Evolutionary conservation across 73 alveolate genomes (phyloP).

Genomic region (Paramecium sexaurelia): DNA sequence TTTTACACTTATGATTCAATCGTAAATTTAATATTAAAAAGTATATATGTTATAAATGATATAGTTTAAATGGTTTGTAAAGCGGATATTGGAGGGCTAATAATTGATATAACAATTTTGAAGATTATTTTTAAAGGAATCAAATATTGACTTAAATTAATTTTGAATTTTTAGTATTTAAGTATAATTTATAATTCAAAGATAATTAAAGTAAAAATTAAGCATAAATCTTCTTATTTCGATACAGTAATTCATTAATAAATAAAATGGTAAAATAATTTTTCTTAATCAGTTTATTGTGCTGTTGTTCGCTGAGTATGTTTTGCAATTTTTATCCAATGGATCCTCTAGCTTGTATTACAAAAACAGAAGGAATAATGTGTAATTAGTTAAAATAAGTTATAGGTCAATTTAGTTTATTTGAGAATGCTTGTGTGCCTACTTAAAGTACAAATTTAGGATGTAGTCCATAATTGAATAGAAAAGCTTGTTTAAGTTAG

Average conservation of each 20-base stretch:
- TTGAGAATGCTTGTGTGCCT: constrained; percentile 38
- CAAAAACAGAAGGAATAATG: constrained; percentile 34
- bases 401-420: not conserved
- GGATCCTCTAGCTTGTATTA: constrained; percentile 28
- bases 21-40: not conserved
- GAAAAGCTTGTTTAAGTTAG: not conserved
- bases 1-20: no score
- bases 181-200: not conserved
- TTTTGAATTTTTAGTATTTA: not conserved
- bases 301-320: not conserved
- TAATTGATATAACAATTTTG: constrained; percentile 62
- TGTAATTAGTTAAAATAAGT: not conserved
- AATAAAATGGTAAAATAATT: not conserved
- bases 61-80: constrained; percentile 37
- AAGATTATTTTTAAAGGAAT: constrained; percentile 60
- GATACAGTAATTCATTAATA: not conserved
- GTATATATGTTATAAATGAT: not conserved
- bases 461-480: constrained; percentile 36
- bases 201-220: not conserved
- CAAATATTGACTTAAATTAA: constrained; percentile 40
- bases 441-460: not conserved
- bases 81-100: constrained; percentile 67
- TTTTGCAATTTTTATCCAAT: constrained; percentile 41
- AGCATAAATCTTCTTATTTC: not conserved
- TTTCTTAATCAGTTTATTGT: not conserved